phyloP scores from a whole-genome alignment of 495 filamentous ascomycete genomes.

The Massariosphaeria phaeospora region DNA sequence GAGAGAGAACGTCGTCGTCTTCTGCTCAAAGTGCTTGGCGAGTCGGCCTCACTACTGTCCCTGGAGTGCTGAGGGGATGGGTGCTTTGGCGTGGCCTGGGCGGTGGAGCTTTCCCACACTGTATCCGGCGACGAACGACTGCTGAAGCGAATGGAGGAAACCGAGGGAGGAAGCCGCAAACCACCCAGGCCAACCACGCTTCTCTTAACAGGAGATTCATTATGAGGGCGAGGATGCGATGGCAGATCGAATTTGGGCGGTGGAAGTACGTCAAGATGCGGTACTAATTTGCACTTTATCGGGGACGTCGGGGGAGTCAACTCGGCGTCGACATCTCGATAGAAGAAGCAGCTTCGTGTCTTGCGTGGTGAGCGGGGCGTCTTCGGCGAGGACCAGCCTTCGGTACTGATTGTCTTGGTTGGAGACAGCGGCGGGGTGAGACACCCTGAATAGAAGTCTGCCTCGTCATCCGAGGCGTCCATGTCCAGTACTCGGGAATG shows the following conservation, averaged over 20 bases:
- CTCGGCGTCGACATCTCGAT: conserved; percentile 1
- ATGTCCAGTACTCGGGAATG: conserved; percentile 9
- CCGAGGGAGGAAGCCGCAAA: not conserved
- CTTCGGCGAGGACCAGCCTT: conserved; percentile 11
- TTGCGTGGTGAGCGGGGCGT: conserved; percentile 26
- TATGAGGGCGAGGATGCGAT: not conserved
- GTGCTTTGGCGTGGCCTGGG: not conserved
- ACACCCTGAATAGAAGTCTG: conserved; percentile 1
- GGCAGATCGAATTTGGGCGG: not conserved
- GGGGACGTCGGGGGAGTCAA: conserved; percentile 17
- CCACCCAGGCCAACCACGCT: not conserved
- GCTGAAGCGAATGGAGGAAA: not conserved
- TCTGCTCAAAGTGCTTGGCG: no score
- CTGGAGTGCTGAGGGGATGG: not conserved
- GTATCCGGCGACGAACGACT: conserved; percentile 2
- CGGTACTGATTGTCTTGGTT: conserved; percentile 20
- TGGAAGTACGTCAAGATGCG: not conserved
- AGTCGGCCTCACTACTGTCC: no score
- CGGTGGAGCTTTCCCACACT: not conserved
- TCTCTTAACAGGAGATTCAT: not conserved
- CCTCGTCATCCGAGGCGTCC: conserved; percentile 2
- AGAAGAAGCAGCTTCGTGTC: conserved; percentile 15
- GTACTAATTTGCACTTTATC: not conserved
- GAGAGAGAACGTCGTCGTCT: no score
- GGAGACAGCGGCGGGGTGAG: conserved; percentile 26